Conservation (phyloP, 2,329 filamentous ascomycete species). For the Botrytis deweyae region DNA sequence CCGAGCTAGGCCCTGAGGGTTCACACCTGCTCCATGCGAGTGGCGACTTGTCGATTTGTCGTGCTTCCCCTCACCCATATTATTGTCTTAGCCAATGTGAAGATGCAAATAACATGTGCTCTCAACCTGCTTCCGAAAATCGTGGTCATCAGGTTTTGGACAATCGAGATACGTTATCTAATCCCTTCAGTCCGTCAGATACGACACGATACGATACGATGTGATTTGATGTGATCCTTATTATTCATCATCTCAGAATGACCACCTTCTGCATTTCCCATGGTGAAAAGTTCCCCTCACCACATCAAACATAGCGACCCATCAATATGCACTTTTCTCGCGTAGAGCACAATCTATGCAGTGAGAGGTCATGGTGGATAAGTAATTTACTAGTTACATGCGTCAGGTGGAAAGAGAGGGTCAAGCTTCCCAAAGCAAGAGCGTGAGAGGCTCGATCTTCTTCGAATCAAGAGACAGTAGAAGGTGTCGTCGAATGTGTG, state of each 20-base stretch:
- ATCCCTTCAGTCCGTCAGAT: neutral
- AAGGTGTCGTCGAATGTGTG: neutral
- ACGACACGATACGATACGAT: neutral
- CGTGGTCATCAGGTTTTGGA: neutral
- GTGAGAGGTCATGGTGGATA: slow-evolving; percentile 6
- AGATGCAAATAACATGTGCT: neutral
- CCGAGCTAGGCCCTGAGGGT: slow-evolving; percentile 11
- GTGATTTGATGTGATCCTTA: neutral
- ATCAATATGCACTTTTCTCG: slow-evolving; percentile 4
- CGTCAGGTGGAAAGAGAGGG: slow-evolving; percentile 5
- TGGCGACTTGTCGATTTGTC: neutral
- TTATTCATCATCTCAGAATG: neutral
- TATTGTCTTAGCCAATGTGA: neutral
- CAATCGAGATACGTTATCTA: neutral
- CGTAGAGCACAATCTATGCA: slow-evolving; percentile 1
- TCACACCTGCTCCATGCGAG: slow-evolving; percentile 1
- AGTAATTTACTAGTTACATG: slow-evolving; percentile 2
- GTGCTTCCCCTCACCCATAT: slow-evolving; percentile 1
- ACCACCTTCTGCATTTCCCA: neutral
- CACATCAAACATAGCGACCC: neutral
- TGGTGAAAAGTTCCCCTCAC: slow-evolving; percentile 6
- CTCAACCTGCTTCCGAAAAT: neutral
- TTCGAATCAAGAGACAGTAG: slow-evolving; percentile 10
- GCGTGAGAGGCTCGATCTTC: neutral
- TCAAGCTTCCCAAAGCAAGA: neutral